phyloP scores from a whole-genome alignment of 805 yeast genomes.

The Saturnispora diversa region DNA sequence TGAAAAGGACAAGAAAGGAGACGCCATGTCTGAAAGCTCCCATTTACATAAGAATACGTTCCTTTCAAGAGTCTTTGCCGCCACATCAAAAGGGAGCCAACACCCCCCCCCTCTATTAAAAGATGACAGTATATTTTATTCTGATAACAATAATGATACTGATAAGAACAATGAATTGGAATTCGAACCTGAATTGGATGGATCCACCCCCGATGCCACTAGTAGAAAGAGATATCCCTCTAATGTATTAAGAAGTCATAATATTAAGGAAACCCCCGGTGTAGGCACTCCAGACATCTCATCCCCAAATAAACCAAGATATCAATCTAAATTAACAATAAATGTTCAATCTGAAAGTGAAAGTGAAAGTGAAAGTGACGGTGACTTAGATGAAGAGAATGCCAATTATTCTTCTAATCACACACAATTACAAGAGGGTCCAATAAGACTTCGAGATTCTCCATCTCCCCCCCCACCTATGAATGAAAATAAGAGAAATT shows the following conservation, averaged over 20 bases:
- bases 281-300: too few relatives aligned
- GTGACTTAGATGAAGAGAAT: not conserved
- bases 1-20: too few relatives aligned
- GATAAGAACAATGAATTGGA: constrained; percentile 14
- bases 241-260: too few relatives aligned
- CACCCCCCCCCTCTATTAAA: constrained; percentile 24
- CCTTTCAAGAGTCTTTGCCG: constrained; percentile 56
- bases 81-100: constrained; percentile 26
- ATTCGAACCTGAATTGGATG: too few relatives aligned
- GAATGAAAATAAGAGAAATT: constrained; percentile 15
- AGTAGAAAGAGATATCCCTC: too few relatives aligned
- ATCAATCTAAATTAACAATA: constrained; percentile 18
- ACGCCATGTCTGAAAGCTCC: constrained; percentile 7
- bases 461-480: too few relatives aligned
- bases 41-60: constrained; percentile 40
- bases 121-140: constrained; percentile 24
- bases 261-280: too few relatives aligned
- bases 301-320: not conserved
- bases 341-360: constrained; percentile 26
- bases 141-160: constrained; percentile 21
- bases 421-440: too few relatives aligned
- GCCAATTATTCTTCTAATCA: not conserved
- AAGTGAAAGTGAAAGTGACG: not conserved
- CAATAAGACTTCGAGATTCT: too few relatives aligned
- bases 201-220: too few relatives aligned